Evolutionary conservation across 2,329 filamentous ascomycete genomes (phyloP), one percentile per base, ranked within the genome.

Genomic region (Fusarium papillatum): DNA sequence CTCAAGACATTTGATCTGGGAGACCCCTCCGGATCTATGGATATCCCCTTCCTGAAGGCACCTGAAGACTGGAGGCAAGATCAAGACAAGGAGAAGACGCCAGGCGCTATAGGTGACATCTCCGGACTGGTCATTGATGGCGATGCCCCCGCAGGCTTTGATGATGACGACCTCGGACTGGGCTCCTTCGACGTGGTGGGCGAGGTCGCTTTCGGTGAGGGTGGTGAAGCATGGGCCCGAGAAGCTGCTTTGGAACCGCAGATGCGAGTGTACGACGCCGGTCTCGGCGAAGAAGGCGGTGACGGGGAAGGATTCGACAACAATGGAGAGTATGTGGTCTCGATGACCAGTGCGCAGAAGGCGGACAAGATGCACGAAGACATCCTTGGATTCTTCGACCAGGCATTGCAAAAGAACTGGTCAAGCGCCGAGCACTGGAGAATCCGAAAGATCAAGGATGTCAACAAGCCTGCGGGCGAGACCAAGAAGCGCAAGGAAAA

Each of bases 361-460:
- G 88, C 89, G 63, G 95, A 95, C 79, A 89, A 89, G 81, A 86
- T 93, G 82, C 95, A 98, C 81, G 95, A 98, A 78, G 96, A 98
- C 80, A 98, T 99, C 69, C 89, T 99, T n/a, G 94, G 95, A 81
- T 99, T 98, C 86, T 99, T 99, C 81, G 97, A 99, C 83, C 95
- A 98, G 81, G 96, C 96, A 4, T 86, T 98, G 53, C 95, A 97
- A 82, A 98, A 98, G 89, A 98, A 98, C 81, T 99, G 97, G 96
- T 93, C 94, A 8, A 97, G 95, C 61, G 96, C 97, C n/a, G 97
- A 98, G 83, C 97, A 99, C 84, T 99, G 97, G 97, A 93, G 96
- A 77, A 98, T 99, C 81, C 91, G 95, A 74, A 95, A 95, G 81
- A 97, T 99, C 84, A 98, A 98, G 81, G 92, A 93, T 75, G 86